phyloP scores from a whole-genome alignment of 768 basidiomycete genomes.

The Tulasnella sp. region DNA sequence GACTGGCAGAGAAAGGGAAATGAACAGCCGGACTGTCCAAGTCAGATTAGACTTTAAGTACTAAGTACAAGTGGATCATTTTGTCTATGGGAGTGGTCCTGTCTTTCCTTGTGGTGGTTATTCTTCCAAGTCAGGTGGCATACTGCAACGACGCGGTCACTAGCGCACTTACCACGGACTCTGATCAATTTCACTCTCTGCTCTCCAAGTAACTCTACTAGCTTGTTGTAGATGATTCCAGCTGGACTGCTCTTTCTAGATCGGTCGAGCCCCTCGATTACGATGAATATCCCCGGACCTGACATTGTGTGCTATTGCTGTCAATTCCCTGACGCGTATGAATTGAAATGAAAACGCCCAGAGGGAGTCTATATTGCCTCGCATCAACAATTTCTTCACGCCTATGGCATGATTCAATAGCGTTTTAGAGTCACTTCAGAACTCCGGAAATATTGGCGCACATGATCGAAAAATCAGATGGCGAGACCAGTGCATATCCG shows the following conservation, averaged over 20 bases:
- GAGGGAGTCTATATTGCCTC: too few species aligned
- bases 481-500: too few species aligned
- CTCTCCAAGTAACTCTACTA: conserved; percentile 37
- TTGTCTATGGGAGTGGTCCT: conserved; percentile 83
- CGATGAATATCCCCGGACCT: conserved; percentile 70
- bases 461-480: too few species aligned
- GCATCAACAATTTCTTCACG: too few species aligned
- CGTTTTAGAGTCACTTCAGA: too few species aligned
- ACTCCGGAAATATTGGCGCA: too few species aligned
- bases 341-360: too few species aligned
- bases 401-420: too few species aligned
- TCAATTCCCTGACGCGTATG: not conserved
- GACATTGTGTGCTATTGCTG: not conserved
- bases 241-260: conserved; percentile 93
- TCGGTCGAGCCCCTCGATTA: conserved; percentile 90
- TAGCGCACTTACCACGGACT: conserved; percentile 64
- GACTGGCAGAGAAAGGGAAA: conserved; percentile 90
- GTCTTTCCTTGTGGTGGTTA: conserved; percentile 48
- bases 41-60: conserved; percentile 78
- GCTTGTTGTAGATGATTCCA: conserved; percentile 47
- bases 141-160: not conserved
- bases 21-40: conserved; percentile 92
- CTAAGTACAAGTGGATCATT: conserved; percentile 87
- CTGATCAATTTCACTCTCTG: conserved; percentile 56
- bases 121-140: too few species aligned